Base-by-base conservation (phyloP, 2,329 filamentous ascomycete genomes). In the Trichoderma sp. region DNA sequence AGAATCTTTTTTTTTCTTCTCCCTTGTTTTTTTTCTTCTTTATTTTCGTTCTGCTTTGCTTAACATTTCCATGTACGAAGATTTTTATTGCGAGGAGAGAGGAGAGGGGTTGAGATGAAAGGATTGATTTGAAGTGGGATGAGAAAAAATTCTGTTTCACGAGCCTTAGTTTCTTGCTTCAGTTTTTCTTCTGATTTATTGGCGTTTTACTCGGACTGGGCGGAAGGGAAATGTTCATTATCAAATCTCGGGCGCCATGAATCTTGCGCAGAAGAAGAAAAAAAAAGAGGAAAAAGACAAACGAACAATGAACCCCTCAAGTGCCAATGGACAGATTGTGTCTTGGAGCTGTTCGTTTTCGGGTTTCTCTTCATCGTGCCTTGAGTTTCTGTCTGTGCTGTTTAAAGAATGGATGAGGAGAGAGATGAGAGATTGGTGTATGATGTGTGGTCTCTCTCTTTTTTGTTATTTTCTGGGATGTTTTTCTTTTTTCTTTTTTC, bases 191-290 rank as follows among this genome's bases (percentile, higher is more conserved):
- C 12, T 69, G 39, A 65, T 60, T 68, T 34, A 34, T 67, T 50
- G 70, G 67, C 70, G 67, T 71, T 69, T 19, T 63, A 59, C 19
- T 27, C 9, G 54, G 48, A 56, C 19, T 34, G 39, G 64, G 45
- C 25, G 64, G 56, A 54, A 60, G 32, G 27, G 64, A 58, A 45
- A 67, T 64, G 37, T 48, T 56, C 50, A 56, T 64, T 22, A 64
- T 56, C 59, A 64, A n/a, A 64, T 45, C 39, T 48, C 27, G 37
- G 35, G 61, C 52, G 61, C 27, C 34, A 56, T 48, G 61, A 64
- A 10, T 29, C 48, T 56, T 45, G 27, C 50, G 52, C 54, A 42
- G 10, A 39, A 27, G 27, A 42, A 29, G 17, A 25, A 15, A 42
- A 58, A 48, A 58, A 35, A 27, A 8, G 27, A 10, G 15, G 54